A percentile compares a stretch with the other conserved stretches of the same genome.
These are phyloP conservation scores for Breviolum minutum DNA, from an alignment of 73 alveolate species.

Conservation along the genomic window DNA sequence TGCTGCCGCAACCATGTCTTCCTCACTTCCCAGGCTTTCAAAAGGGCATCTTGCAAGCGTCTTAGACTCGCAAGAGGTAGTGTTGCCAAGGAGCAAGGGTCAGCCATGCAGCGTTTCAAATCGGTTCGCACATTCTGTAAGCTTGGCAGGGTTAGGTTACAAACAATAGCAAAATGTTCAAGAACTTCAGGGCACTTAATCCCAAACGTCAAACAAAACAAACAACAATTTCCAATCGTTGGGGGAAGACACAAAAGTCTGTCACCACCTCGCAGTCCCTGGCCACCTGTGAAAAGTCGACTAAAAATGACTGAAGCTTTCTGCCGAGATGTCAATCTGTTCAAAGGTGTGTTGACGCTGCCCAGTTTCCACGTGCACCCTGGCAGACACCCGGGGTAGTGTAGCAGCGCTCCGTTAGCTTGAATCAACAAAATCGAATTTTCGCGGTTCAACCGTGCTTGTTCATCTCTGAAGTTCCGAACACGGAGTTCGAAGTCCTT, in stretches of 20 bases:
- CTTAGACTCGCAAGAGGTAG: too few relatives aligned
- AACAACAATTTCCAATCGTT: conserved; percentile 2
- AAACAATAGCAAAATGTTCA: neutral
- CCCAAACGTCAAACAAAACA: conserved; percentile 2
- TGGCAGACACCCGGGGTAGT: conserved; percentile 19
- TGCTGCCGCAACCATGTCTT: too few relatives aligned
- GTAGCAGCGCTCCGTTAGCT: neutral
- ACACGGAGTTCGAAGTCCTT: neutral
- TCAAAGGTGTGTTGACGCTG: conserved; percentile 1
- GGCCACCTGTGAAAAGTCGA: neutral
- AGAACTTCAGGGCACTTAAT: neutral
- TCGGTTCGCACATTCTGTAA: neutral
- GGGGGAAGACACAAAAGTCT: conserved; percentile 11
- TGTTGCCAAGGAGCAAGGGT: too few relatives aligned
- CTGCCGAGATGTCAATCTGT: conserved; percentile 6
- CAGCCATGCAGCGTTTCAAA: too few relatives aligned
- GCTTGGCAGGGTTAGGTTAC: neutral
- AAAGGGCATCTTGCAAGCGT: too few relatives aligned
- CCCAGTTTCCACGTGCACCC: conserved; percentile 2
- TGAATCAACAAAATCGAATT: neutral
- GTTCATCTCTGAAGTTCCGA: conserved; percentile 2
- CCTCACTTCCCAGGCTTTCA: too few relatives aligned
- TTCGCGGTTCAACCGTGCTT: neutral
- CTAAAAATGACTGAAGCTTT: neutral
- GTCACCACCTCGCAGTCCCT: conserved; percentile 8